phyloP scores from a whole-genome alignment of 2,329 filamentous ascomycete genomes.

The Alternaria ethzedia region DNA sequence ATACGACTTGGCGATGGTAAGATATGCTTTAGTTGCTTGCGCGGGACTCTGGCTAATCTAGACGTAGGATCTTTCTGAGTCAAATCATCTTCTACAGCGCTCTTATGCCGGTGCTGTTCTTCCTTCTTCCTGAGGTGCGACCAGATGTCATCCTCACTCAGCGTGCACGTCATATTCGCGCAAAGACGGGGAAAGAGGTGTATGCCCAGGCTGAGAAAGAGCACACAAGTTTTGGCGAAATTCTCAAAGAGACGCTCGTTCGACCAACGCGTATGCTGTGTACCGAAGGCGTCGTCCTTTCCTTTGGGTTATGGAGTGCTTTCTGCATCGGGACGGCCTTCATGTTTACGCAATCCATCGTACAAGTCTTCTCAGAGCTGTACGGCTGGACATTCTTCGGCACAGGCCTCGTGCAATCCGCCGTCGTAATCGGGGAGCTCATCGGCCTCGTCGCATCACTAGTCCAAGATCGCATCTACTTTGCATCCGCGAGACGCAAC shows the following conservation, averaged over 20 bases:
- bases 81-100: conserved; percentile 56
- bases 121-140: conserved; percentile 56
- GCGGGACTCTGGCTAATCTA: conserved; percentile 12
- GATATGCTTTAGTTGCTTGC: conserved; percentile 17
- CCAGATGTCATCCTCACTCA: conserved; percentile 54
- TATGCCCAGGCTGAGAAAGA: conserved; percentile 47
- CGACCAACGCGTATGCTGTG: conserved; percentile 51
- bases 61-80: conserved; percentile 52
- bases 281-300: conserved; percentile 59
- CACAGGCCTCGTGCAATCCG: conserved; percentile 54
- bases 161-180: conserved; percentile 44
- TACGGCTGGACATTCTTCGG: conserved; percentile 52
- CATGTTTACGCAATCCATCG: conserved; percentile 58
- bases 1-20: conserved; percentile 53
- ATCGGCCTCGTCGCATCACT: conserved; percentile 50
- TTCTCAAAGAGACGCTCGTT: conserved; percentile 48
- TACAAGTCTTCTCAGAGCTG: conserved; percentile 49
- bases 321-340: conserved; percentile 57
- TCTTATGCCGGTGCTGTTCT: conserved; percentile 50
- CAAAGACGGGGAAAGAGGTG: conserved; percentile 27
- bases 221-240: conserved; percentile 35
- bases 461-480: conserved; percentile 50
- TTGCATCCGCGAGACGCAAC: conserved; percentile 50
- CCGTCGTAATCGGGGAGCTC: conserved; percentile 55
- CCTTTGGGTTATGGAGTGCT: conserved; percentile 57